These are phyloP conservation scores for Didymella glomerata DNA, from an alignment of 2,329 filamentous ascomycete species.

Conservation along the genomic window DNA sequence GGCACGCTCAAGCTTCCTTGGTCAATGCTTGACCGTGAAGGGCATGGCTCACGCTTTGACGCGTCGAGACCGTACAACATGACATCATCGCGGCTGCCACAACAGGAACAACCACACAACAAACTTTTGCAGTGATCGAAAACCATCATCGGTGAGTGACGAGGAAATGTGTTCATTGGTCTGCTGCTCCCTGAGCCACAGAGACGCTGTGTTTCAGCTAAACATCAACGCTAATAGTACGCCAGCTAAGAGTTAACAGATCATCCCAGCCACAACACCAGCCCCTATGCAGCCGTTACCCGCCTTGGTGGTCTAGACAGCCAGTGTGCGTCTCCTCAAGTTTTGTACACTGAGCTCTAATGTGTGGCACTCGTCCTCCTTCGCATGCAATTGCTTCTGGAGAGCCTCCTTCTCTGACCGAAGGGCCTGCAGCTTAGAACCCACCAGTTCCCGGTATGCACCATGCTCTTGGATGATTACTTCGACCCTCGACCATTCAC, in stretches of 20 bases:
- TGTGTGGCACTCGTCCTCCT: conserved; percentile 52
- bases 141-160: not conserved
- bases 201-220: conserved; percentile 8
- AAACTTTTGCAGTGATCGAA: conserved; percentile 5
- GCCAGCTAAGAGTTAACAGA: not conserved
- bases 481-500: conserved; percentile 50
- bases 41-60: conserved; percentile 13
- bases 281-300: not conserved
- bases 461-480: conserved; percentile 53
- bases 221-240: conserved; percentile 10
- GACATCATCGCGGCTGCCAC: conserved; percentile 16
- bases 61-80: not conserved
- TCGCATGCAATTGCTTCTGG: conserved; percentile 50
- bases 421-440: conserved; percentile 49
- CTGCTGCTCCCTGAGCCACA: conserved; percentile 11
- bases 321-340: conserved; percentile 37
- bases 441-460: conserved; percentile 50
- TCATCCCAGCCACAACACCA: conserved; percentile 15
- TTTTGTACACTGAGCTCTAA: conserved; percentile 50
- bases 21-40: conserved; percentile 19
- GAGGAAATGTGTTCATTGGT: conserved; percentile 4
- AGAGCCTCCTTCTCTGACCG: conserved; percentile 53
- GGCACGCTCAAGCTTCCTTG: conserved; percentile 24
- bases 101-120: conserved; percentile 11
- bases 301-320: conserved; percentile 10